phyloP scores from a whole-genome alignment of 2,329 filamentous ascomycete genomes.

The Alternaria rosae region DNA sequence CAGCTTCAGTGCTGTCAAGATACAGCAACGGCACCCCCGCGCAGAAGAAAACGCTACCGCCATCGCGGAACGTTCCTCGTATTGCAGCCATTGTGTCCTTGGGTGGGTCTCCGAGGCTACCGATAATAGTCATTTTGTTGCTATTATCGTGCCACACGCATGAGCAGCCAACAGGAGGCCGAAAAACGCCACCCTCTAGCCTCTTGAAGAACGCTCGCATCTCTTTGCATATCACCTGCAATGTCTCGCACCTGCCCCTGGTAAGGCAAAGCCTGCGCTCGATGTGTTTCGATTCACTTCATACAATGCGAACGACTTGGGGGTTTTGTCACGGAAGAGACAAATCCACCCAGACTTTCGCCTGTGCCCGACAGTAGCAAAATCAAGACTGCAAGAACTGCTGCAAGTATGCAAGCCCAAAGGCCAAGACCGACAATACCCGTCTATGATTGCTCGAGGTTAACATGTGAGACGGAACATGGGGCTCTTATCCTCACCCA shows the following conservation, averaged over 20 bases:
- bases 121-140: conserved; percentile 1
- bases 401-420: background rate
- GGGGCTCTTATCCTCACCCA: background rate
- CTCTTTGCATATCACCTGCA: background rate
- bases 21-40: background rate
- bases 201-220: background rate
- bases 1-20: background rate
- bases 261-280: background rate
- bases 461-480: background rate
- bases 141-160: background rate
- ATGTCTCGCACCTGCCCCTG: background rate
- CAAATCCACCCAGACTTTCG: background rate
- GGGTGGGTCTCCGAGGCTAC: background rate
- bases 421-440: background rate
- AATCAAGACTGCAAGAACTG: background rate
- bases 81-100: background rate
- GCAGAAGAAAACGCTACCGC: background rate
- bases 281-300: too few relatives aligned
- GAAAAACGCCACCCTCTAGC: background rate
- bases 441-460: background rate
- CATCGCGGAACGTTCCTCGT: background rate
- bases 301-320: too few relatives aligned
- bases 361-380: background rate
- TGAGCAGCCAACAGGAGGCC: background rate
- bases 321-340: background rate